Evolutionary conservation across 495 filamentous ascomycete genomes (phyloP), one percentile per base, ranked within the genome.

Genomic region (Mycothermus thermophilus): DNA sequence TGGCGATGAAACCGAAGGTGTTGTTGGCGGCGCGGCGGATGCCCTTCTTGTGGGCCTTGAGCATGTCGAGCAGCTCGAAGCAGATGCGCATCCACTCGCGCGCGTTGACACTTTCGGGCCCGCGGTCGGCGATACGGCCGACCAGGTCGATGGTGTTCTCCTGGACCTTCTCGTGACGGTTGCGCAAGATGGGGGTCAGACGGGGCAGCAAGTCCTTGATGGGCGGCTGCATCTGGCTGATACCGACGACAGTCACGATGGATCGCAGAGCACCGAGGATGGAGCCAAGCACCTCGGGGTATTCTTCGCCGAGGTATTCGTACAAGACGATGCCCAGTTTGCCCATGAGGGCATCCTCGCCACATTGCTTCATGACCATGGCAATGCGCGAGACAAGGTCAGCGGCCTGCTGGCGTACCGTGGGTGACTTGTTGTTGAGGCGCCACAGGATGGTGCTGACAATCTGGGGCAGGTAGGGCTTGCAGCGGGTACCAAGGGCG

Each of bases 11-110:
- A 53, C 92, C 92, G 47, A 99, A 99, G 2, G 92, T 99, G 67
- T 99, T 99, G 72, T 99, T 99, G 38, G 92, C 92, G 9, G 92
- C 92, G 58, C 92, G 79, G 39, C 92, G 83, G 48, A 99, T 99
- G 37, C 92, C 88, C 69, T 95, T 95, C 62, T 97, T 97, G 62
- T 97, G 90, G 2, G 92, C 92, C 61, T 99, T 99, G 41, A 99
- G 74, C 90, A 99, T 96, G 62, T 99, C 92, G 24, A 96, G 72
- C 30, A 99, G 67, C 65, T 99, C 92, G 56, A 96, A 99, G 63
- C 92, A 96, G 55, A 99, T 99, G 47, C 92, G 75, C 92, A 99
- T 96, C 92, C 92, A 96, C 57, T 99, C 92, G 51, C 90, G 75
- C 11, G 92, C 87, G 50, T 92, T 93, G 49, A 99, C 92, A 34